Evolutionary conservation across 345 rosid species (phyloP).

Genomic region (Erucastrum elatum): DNA sequence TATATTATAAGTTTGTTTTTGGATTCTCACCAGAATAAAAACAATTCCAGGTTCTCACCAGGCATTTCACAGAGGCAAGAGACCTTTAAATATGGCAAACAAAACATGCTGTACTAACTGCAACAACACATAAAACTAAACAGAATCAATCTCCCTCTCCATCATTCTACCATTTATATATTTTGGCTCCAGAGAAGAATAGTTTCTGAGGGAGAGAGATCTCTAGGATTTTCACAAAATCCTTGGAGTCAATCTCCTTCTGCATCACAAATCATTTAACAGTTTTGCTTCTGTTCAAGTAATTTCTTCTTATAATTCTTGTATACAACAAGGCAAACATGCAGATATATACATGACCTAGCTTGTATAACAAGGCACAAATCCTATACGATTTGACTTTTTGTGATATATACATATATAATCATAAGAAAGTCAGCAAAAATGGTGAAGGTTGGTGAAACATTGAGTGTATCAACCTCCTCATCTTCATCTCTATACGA

Average conservation of each 20-base stretch:
- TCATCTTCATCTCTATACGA: slow-evolving; percentile 40
- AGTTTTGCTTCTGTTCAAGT: not conserved
- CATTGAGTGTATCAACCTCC: slow-evolving; percentile 33
- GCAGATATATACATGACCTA: not conserved
- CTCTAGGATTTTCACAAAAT: not conserved
- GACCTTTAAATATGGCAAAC: slow-evolving; percentile 19
- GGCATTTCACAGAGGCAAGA: slow-evolving; percentile 6
- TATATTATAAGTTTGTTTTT: not conserved
- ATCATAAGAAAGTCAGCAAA: not conserved
- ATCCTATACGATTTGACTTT: not conserved
- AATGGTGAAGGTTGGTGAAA: slow-evolving; percentile 36
- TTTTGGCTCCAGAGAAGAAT: not conserved
- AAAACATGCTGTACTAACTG: slow-evolving; percentile 15
- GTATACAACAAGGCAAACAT: not conserved
- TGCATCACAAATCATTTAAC: not conserved
- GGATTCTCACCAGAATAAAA: not conserved
- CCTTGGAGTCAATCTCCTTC: slow-evolving; percentile 7
- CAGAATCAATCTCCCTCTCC: slow-evolving; percentile 22
- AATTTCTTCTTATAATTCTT: not conserved
- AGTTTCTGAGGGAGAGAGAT: slow-evolving; percentile 6
- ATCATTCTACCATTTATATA: not conserved
- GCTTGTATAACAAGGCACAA: slow-evolving; percentile 23
- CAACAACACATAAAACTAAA: slow-evolving; percentile 17
- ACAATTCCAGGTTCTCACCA: slow-evolving; percentile 8
- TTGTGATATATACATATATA: not conserved